Base-by-base conservation (phyloP, 352 stramenopile genomes). In the Plasmopara muralis region DNA sequence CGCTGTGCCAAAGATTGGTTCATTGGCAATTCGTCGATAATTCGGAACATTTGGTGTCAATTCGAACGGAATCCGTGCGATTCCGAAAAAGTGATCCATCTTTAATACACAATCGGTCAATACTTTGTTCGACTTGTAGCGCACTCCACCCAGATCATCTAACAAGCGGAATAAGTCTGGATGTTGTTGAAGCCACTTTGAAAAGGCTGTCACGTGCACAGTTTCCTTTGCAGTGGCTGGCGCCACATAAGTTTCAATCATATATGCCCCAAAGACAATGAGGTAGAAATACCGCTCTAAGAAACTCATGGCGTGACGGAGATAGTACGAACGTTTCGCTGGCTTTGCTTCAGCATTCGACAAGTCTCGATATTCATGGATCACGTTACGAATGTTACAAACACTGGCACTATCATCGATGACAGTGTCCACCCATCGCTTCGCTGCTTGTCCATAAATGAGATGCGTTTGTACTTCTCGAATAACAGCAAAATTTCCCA, bases 211-310 rank as follows among this genome's bases (percentile, higher is more conserved):
- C 10, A 35, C 31, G 6, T 62, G 51, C 6, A 46, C 47, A 14
- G 70, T 55, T 41, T 68, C 57, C 0, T 40, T 59, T 37, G 66
- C 47, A 10, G 15, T 53, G 44, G 48, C 67, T 25, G 39, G 46
- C 1, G 45, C 52, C 6, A 63, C 16, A 49, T 66, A 53, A 28
- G 20, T 65, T 39, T 70, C 47, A 3, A 93, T 61, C 47, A 94
- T 75, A 60, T 94, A 95, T 9, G 72, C 67, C 38, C 79, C 85
- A 60, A 95, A 95, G 1, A 93, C 71, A 55, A 95, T 84, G 13
- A 95, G 67, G 48, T 93, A 92, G 46, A 94, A 92, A 55, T 95
- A 95, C 2, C 84, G 77, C 57, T 93, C 77, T 4, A 95, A 53
- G 44, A 90, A 92, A 48, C 77, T 91, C 64, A 91, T 78, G 12